Evolutionary conservation across 2,329 filamentous ascomycete species (phyloP).

Genomic region (Aspergillus sp.): DNA sequence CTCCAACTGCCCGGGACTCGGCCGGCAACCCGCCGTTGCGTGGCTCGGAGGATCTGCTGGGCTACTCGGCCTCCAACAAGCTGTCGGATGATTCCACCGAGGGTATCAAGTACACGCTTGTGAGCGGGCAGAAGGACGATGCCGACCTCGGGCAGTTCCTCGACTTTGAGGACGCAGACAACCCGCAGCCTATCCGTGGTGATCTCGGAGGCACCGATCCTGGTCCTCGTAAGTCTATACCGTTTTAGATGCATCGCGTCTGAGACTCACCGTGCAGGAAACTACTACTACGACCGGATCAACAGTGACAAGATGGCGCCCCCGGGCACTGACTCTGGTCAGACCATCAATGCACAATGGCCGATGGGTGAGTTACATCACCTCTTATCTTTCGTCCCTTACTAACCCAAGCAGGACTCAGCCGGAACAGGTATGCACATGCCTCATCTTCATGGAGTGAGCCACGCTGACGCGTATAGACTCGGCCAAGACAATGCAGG

Average conservation of each 20-base stretch:
- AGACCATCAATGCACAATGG: conserved; percentile 50
- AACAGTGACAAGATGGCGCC: conserved; percentile 57
- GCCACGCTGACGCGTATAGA: conserved; percentile 11
- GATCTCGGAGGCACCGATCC: conserved; percentile 51
- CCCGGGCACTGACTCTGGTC: conserved; percentile 50
- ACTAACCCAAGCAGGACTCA: conserved; percentile 33
- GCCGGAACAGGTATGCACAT: conserved; percentile 44
- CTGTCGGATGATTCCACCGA: conserved; percentile 37
- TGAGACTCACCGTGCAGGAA: conserved; percentile 28
- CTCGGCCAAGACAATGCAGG: conserved; percentile 49
- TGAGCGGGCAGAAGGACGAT: conserved; percentile 52
- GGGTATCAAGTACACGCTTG: conserved; percentile 42
- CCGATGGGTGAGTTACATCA: conserved; percentile 43
- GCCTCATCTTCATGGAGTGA: neutral
- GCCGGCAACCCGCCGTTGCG: conserved; percentile 25
- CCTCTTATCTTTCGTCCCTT: neutral
- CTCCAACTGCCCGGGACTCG: conserved; percentile 2
- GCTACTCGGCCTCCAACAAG: conserved; percentile 39
- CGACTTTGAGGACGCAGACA: conserved; percentile 52
- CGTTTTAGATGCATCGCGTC: neutral
- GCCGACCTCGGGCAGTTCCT: conserved; percentile 53
- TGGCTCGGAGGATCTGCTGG: conserved; percentile 33
- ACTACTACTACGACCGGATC: conserved; percentile 51
- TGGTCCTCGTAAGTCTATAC: conserved; percentile 44
- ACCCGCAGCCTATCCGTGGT: conserved; percentile 58